Percentiles rank a stretch among this genome's conserved stretches.
These are phyloP conservation scores for Ceratocystis colombiana DNA, from an alignment of 2,329 filamentous ascomycete genomes.

Conservation along the genomic window DNA sequence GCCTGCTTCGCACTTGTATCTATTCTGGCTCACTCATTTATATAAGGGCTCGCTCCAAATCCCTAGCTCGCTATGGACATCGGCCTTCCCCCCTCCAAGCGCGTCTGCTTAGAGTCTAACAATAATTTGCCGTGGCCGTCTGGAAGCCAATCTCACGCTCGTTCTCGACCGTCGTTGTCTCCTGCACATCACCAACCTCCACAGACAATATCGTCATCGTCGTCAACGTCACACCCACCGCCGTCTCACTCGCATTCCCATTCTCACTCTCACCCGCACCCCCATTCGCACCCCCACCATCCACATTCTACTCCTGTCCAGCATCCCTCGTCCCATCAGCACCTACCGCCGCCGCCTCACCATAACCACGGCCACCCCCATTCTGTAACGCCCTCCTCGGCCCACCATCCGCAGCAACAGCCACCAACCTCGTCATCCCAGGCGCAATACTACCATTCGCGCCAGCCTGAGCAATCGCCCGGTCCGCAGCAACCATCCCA, in stretches of 20 bases:
- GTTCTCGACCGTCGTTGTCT: constrained; percentile 34
- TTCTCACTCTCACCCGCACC: constrained; percentile 18
- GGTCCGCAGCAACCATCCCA: constrained; percentile 5
- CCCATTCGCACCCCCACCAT: constrained; percentile 27
- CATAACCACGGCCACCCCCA: constrained; percentile 11
- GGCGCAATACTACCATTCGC: constrained; percentile 25
- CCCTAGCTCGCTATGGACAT: constrained; percentile 19
- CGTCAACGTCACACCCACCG: constrained; percentile 29
- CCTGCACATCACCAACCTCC: constrained; percentile 30
- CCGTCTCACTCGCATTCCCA: constrained; percentile 27
- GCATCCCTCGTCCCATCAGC: constrained; percentile 26
- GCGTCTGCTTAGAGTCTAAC: constrained; percentile 8
- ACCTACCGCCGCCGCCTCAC: constrained; percentile 30
- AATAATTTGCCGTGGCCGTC: constrained; percentile 16
- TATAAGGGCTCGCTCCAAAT: constrained; percentile 19
- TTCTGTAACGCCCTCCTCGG: not conserved
- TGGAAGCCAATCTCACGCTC: constrained; percentile 1
- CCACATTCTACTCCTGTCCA: constrained; percentile 24
- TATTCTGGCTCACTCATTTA: constrained; percentile 22
- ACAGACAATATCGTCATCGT: constrained; percentile 30
- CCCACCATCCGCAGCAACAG: constrained; percentile 7
- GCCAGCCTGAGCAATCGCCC: not conserved
- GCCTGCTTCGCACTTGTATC: constrained; percentile 11
- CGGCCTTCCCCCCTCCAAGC: constrained; percentile 16
- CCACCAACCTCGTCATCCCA: constrained; percentile 18